These are phyloP conservation scores for Starmerella kuoi DNA, from an alignment of 805 yeast genomes.

Conservation along the genomic window DNA sequence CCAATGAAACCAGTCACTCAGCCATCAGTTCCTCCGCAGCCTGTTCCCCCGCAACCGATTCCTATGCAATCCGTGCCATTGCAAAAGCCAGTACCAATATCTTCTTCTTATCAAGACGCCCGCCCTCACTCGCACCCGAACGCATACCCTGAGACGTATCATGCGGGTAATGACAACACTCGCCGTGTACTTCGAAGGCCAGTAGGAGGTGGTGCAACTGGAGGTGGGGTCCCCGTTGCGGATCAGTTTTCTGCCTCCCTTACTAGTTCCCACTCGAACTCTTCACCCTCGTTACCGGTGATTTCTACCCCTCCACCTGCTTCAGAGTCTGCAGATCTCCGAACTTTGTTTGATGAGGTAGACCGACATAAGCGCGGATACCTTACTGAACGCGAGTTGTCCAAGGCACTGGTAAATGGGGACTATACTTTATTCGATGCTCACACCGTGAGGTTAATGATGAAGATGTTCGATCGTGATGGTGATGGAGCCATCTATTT, in stretches of 20 bases:
- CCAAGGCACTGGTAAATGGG: constrained; percentile 47
- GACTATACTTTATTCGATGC: constrained; percentile 52
- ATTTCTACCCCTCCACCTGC: not conserved
- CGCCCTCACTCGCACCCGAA: no score
- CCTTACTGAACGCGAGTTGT: constrained; percentile 45
- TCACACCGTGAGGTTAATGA: constrained; percentile 50
- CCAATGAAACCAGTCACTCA: not conserved
- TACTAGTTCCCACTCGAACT: not conserved
- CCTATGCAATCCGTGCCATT: no score
- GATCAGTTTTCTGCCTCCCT: not conserved
- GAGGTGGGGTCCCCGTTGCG: no score
- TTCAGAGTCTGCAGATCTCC: constrained; percentile 15
- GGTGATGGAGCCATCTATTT: constrained; percentile 37
- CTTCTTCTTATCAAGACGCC: no score
- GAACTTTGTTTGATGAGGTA: constrained; percentile 46
- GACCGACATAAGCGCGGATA: constrained; percentile 44
- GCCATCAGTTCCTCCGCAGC: not conserved
- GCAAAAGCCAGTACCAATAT: no score
- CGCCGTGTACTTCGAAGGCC: no score
- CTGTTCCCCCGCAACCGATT: no score
- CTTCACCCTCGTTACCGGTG: not conserved
- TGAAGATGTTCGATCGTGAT: constrained; percentile 47
- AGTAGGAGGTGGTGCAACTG: no score
- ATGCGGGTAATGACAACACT: no score
- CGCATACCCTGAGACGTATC: no score